phyloP scores from a whole-genome alignment of 2,329 filamentous ascomycete genomes.

The Clonostachys sp. region DNA sequence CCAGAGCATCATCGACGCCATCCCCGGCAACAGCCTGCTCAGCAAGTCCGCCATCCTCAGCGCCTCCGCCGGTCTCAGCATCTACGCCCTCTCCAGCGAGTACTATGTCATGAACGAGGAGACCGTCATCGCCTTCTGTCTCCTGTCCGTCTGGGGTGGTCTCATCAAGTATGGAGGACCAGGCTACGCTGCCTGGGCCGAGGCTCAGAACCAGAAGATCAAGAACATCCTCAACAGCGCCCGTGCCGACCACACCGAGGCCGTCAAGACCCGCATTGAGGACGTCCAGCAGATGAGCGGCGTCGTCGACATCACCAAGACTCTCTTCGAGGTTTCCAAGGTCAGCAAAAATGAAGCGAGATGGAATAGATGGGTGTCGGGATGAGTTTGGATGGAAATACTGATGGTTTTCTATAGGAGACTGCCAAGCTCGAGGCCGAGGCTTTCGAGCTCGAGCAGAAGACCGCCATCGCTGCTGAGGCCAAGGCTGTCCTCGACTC shows the following conservation, averaged over 20 bases:
- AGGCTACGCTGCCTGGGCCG: slow-evolving; percentile 87
- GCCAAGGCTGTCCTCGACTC: slow-evolving; percentile 95
- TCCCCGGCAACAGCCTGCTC: slow-evolving; percentile 87
- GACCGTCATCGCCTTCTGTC: slow-evolving; percentile 86
- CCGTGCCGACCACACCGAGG: slow-evolving; percentile 88
- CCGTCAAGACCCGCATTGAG: slow-evolving; percentile 90
- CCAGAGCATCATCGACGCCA: slow-evolving; percentile 86
- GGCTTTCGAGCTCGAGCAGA: slow-evolving; percentile 96
- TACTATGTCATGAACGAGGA: slow-evolving; percentile 99
- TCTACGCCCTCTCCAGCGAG: slow-evolving; percentile 98
- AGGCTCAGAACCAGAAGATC: slow-evolving; percentile 86
- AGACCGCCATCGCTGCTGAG: slow-evolving; percentile 85
- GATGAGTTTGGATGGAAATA: slow-evolving; percentile 10
- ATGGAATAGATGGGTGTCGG: slow-evolving; percentile 1
- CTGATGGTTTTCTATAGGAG: slow-evolving; percentile 55
- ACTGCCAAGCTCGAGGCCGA: slow-evolving; percentile 93
- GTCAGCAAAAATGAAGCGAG: slow-evolving; percentile 40
- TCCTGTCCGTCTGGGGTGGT: slow-evolving; percentile 88
- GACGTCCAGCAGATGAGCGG: slow-evolving; percentile 91
- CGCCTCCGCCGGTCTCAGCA: slow-evolving; percentile 80
- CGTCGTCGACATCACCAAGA: slow-evolving; percentile 96
- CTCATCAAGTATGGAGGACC: slow-evolving; percentile 93
- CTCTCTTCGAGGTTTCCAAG: slow-evolving; percentile 97
- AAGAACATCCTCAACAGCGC: slow-evolving; percentile 92
- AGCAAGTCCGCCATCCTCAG: slow-evolving; percentile 98